These are phyloP conservation scores for Thelephora aurantiotincta DNA, from an alignment of 768 basidiomycete species.

Conservation along the genomic window DNA sequence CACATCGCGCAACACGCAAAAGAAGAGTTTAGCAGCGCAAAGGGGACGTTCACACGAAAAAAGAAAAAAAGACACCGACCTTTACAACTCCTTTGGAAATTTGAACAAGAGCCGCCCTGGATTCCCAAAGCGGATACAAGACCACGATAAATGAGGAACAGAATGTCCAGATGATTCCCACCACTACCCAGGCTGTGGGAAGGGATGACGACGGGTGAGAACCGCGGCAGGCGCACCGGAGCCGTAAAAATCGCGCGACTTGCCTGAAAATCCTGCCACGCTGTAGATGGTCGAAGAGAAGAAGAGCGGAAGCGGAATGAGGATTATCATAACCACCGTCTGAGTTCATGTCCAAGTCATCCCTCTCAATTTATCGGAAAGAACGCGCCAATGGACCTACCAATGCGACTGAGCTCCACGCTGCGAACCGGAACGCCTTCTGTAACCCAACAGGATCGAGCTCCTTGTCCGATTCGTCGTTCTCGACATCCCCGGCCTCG, in stretches of 20 bases:
- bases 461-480: constrained; percentile 33
- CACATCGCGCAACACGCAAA: not conserved
- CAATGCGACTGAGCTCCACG: constrained; percentile 53
- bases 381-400: constrained; percentile 23
- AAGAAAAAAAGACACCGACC: constrained; percentile 21
- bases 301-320: constrained; percentile 81
- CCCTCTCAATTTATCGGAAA: not conserved
- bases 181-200: constrained; percentile 56
- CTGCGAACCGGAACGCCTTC: constrained; percentile 73
- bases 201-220: too few species aligned
- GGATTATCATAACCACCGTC: constrained; percentile 50
- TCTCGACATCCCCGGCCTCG: constrained; percentile 17
- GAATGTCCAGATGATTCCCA: constrained; percentile 81
- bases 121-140: constrained; percentile 80
- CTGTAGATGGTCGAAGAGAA: constrained; percentile 64
- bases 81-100: constrained; percentile 52
- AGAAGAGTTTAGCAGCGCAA: not conserved
- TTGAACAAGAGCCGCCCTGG: constrained; percentile 43
- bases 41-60: not conserved
- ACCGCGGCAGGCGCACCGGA: too few species aligned
- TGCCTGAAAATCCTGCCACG: constrained; percentile 31
- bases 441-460: constrained; percentile 50
- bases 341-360: constrained; percentile 10
- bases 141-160: constrained; percentile 63
- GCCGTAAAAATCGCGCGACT: not conserved